Base-by-base conservation (phyloP, 192 early-diverging fungal genomes). In the Geranomyces variabilis region DNA sequence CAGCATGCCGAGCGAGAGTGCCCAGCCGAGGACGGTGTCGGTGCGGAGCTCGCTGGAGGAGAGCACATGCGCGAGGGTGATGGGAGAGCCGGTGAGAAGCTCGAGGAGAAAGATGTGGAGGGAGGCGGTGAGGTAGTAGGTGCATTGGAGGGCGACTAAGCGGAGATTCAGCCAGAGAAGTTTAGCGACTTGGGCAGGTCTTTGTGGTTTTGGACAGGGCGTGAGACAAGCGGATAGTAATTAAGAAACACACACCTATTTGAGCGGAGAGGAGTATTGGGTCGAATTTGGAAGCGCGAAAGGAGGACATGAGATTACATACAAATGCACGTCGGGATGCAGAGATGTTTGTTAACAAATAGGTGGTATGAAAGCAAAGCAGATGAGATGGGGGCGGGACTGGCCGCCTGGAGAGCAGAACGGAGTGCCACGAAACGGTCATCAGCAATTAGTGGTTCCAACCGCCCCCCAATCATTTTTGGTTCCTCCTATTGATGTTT, bases 51-150 rank as follows among this genome's bases (percentile, higher is more conserved):
- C 85, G 31, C 66, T 66, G 74, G 81, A 88, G 59, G 79, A 79
- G 56, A 94, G 80, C n/a, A 94, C 71, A 45, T 89, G 83, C 73
- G 90, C 84, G 51, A 93, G 75, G 1, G 90, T 87, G 41, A 91
- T 76, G 30, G 82, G 83, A 1, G 78, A 73, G 24, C 91, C 93
- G 30, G 85, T 85, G 33, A 92, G 70, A 19, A 82, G 66, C 53
- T 90, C 79, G 10, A 83, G 66, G 26, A 87, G 53, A 1, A 87
- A 62, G 26, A 87, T 70, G 24, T 86, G 34, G 41, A 87, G 30
- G 60, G 84, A 86, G 6, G 82, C 67, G 14, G 88, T 77, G 9
- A 85, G 61, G 68, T 92, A 92, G 67, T 79, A 85, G n/a, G 81
- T 36, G 13, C 80, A 73, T 79, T 92, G 89, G 47, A 90, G 60